Percentiles rank a stretch among this genome's conserved stretches.
Evolutionary conservation across 2,329 filamentous ascomycete species (phyloP).

Genomic region (Colletotrichum godetiae): DNA sequence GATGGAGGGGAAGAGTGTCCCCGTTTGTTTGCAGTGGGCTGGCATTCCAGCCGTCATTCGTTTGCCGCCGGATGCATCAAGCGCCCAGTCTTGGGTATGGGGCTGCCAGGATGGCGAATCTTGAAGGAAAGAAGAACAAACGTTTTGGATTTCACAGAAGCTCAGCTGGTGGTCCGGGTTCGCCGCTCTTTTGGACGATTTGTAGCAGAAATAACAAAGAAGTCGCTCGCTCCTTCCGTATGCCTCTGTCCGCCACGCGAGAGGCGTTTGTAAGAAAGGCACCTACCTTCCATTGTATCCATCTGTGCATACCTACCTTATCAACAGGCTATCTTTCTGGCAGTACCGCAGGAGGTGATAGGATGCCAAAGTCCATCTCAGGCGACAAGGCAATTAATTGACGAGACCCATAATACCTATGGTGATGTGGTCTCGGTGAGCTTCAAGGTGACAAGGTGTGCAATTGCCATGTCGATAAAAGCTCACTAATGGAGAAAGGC

Average conservation of each 20-base stretch:
- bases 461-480: conserved; percentile 22
- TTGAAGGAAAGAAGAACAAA: neutral
- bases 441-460: neutral
- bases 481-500: conserved; percentile 33
- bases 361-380: neutral
- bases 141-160: neutral
- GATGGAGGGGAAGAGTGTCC: neutral
- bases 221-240: conserved; percentile 17
- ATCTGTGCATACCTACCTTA: no score
- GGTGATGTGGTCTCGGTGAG: conserved; percentile 15
- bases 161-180: conserved; percentile 12
- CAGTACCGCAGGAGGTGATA: no score
- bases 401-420: neutral
- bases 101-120: conserved; percentile 4
- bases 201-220: conserved; percentile 29
- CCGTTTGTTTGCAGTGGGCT: conserved; percentile 26
- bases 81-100: neutral
- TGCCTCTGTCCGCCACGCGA: conserved; percentile 15
- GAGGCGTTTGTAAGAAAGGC: neutral
- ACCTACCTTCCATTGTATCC: no score
- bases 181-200: conserved; percentile 17
- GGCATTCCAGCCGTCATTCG: conserved; percentile 11
- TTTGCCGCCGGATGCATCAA: conserved; percentile 32
- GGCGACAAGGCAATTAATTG: neutral
- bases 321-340: neutral